A percentile compares a stretch with the other conserved stretches of the same genome.
These are phyloP conservation scores for Sorghum bicolor DNA, from an alignment of 176 grass and related monocot genomes.

Conservation along the genomic window Sorghum_bicolor_NCBIv3 NC_012876.2:63828001-63828500, in stretches of 20 bases:
- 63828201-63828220: conserved; percentile 15
- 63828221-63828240: conserved; percentile 43
- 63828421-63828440: conserved; percentile 39
- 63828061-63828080: background rate
- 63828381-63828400: conserved; percentile 52
- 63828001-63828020: conserved; percentile 3
- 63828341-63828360: conserved; percentile 67
- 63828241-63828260: conserved; percentile 73
- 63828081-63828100: background rate
- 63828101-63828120: background rate
- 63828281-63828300: conserved; percentile 28
- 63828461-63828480: background rate
- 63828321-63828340: conserved; percentile 81
- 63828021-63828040: background rate
- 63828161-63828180: fast-evolving
- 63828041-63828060: background rate
- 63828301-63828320: conserved; percentile 44
- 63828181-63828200: background rate
- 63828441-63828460: background rate
- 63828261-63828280: conserved; percentile 59
- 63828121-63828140: background rate
- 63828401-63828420: conserved; percentile 47
- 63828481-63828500: conserved; percentile 37
- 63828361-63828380: conserved; percentile 70
- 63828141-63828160: background rate